These are phyloP conservation scores for Geotrichum siamense DNA, from an alignment of 1,139 yeast species.

Conservation along the genomic window DNA sequence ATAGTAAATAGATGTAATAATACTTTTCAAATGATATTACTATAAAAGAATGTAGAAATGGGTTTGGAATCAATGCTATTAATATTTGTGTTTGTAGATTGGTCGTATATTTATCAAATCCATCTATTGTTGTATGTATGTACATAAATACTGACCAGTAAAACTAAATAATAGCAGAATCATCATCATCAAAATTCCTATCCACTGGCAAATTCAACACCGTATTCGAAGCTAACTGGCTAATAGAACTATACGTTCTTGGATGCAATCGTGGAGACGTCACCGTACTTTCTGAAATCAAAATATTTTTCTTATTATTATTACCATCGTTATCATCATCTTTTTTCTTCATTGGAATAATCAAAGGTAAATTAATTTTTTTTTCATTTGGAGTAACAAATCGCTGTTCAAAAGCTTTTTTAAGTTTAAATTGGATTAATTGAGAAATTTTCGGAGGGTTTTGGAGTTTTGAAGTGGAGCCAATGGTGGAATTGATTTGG, in stretches of 20 bases:
- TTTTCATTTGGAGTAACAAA: constrained; percentile 93
- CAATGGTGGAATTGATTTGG: constrained; percentile 77
- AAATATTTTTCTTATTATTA: too few species aligned
- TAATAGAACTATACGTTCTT: constrained; percentile 16
- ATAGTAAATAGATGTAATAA: too few species aligned
- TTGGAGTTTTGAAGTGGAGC: constrained; percentile 85
- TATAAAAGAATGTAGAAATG: too few species aligned
- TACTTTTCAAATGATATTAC: too few species aligned
- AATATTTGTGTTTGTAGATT: too few species aligned
- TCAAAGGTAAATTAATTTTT: constrained; percentile 70
- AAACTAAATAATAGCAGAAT: neutral
- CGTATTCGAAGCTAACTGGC: constrained; percentile 19
- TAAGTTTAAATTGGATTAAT: constrained; percentile 69
- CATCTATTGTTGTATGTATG: too few species aligned
- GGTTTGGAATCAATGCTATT: too few species aligned
- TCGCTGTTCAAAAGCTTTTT: constrained; percentile 86
- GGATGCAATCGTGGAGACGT: constrained; percentile 17
- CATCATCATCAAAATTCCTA: neutral
- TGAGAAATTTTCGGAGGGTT: constrained; percentile 89
- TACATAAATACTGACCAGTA: too few species aligned
- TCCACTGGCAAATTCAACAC: constrained; percentile 6
- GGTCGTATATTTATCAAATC: too few species aligned
- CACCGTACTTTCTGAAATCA: neutral
- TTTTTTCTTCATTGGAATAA: constrained; percentile 76
- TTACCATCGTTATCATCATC: neutral